phyloP scores from a whole-genome alignment of 768 basidiomycete species.

The Neoboletus magnificus region DNA sequence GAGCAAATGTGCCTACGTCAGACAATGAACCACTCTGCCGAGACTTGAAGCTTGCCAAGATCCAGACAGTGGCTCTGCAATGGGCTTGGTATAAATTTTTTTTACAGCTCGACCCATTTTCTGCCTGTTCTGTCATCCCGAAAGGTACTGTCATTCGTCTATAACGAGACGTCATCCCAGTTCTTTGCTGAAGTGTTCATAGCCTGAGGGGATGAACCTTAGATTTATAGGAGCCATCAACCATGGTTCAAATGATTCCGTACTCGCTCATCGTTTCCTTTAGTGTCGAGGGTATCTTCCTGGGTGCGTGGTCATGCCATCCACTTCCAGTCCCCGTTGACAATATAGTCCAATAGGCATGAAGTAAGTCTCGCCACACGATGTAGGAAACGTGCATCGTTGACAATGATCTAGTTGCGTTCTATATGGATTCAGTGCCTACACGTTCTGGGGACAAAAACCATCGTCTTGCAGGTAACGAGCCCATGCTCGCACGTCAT shows the following conservation, averaged over 20 bases:
- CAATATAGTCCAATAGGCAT: conserved; percentile 5
- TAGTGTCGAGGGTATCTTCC: conserved; percentile 12
- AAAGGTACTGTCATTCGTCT: background rate
- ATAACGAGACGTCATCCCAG: background rate
- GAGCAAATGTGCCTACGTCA: background rate
- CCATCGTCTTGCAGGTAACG: conserved; percentile 6
- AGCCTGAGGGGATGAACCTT: background rate
- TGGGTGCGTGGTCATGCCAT: conserved; percentile 12
- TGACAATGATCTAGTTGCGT: conserved; percentile 11
- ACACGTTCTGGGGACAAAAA: conserved; percentile 13
- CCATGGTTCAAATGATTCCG: conserved; percentile 4
- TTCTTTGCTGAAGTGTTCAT: background rate
- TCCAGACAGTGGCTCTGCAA: background rate
- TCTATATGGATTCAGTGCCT: conserved; percentile 14
- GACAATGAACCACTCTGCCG: background rate
- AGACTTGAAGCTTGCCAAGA: background rate
- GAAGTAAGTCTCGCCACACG: conserved; percentile 7
- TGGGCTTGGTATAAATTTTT: background rate
- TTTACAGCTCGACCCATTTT: background rate
- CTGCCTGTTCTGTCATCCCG: background rate
- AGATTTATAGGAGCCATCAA: background rate
- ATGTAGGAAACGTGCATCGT: background rate
- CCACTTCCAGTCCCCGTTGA: background rate
- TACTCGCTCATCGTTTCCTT: conserved; percentile 4
- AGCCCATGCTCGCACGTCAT: no score